Percentiles rank a stretch among this genome's conserved stretches.
Evolutionary conservation across 371 early-diverging fungal species (phyloP).

Genomic region (Syncephalastrum contaminatum): DNA sequence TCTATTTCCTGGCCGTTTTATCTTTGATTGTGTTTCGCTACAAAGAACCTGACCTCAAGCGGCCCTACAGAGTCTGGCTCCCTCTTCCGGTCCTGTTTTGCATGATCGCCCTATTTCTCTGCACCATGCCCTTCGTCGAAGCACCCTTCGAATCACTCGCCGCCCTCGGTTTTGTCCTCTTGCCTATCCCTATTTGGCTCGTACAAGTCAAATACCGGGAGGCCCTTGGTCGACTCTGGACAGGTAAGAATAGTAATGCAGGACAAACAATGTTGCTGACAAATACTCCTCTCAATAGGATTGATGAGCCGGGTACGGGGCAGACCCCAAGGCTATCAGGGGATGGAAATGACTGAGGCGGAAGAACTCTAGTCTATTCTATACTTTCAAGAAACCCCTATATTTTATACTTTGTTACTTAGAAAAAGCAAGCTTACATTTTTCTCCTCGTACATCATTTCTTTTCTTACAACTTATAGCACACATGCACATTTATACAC

Average conservation of each 20-base stretch:
- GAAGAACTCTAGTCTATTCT: conserved; percentile 5
- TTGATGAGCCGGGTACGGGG: conserved; percentile 17
- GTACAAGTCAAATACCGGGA: conserved; percentile 42
- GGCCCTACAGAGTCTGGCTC: conserved; percentile 63
- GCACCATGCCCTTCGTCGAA: conserved; percentile 60
- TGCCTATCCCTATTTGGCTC: conserved; percentile 54
- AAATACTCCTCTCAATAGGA: conserved; percentile 11
- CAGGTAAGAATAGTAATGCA: conserved; percentile 18
- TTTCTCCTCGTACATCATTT: too few relatives aligned
- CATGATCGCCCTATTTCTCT: conserved; percentile 56
- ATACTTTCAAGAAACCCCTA: too few relatives aligned
- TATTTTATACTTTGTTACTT: too few relatives aligned
- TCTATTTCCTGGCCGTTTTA: conserved; percentile 52
- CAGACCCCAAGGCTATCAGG: conserved; percentile 35
- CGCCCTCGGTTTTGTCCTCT: conserved; percentile 37
- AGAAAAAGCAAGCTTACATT: too few relatives aligned
- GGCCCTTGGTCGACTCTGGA: conserved; percentile 22
- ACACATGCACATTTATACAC: too few relatives aligned
- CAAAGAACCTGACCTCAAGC: conserved; percentile 59
- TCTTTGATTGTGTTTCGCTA: conserved; percentile 57
- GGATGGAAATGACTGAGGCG: conserved; percentile 42
- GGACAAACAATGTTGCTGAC: not conserved
- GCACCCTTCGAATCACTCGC: conserved; percentile 59
- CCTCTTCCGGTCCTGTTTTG: conserved; percentile 62
- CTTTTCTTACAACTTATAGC: too few relatives aligned